Percentiles rank a stretch among this genome's conserved stretches.
phyloP scores from a whole-genome alignment of 169 alveolate genomes.

The Theileria annulata region DNA sequence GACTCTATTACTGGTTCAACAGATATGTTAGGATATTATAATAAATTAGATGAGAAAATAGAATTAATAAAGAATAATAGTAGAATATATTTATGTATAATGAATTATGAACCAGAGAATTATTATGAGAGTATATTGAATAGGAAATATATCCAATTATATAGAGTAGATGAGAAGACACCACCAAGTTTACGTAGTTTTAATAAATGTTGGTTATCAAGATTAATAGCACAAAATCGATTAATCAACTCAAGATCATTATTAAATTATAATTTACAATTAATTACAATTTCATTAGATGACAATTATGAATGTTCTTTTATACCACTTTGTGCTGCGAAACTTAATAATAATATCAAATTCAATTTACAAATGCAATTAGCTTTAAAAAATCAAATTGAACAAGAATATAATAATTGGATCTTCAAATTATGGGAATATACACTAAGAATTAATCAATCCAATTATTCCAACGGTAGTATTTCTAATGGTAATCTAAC shows the following conservation, averaged over 20 bases:
- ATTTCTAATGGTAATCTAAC: background rate
- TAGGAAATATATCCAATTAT: slow-evolving; percentile 35
- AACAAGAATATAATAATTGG: slow-evolving; percentile 56
- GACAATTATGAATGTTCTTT: slow-evolving; percentile 50
- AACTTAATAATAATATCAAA: slow-evolving; percentile 6
- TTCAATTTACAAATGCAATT: slow-evolving; percentile 35
- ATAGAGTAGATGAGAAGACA: slow-evolving; percentile 24
- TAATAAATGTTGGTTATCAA: slow-evolving; percentile 48
- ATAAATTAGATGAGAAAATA: too few relatives aligned
- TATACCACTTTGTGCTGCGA: slow-evolving; percentile 59
- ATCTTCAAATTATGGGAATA: slow-evolving; percentile 52
- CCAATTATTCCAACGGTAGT: background rate
- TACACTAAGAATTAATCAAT: slow-evolving; percentile 5
- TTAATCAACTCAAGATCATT: background rate
- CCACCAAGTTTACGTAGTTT: slow-evolving; percentile 38
- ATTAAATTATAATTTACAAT: slow-evolving; percentile 28
- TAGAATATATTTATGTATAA: slow-evolving; percentile 31
- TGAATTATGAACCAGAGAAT: slow-evolving; percentile 26
- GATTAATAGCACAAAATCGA: slow-evolving; percentile 21
- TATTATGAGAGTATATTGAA: slow-evolving; percentile 14
- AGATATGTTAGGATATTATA: too few relatives aligned
- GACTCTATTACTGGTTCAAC: too few relatives aligned
- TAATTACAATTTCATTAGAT: slow-evolving; percentile 33
- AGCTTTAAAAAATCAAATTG: slow-evolving; percentile 30
- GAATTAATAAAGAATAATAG: slow-evolving; percentile 20